These are phyloP conservation scores for Neurospora tetrasperma DNA, from an alignment of 495 filamentous ascomycete species.

Conservation along the genomic window DNA sequence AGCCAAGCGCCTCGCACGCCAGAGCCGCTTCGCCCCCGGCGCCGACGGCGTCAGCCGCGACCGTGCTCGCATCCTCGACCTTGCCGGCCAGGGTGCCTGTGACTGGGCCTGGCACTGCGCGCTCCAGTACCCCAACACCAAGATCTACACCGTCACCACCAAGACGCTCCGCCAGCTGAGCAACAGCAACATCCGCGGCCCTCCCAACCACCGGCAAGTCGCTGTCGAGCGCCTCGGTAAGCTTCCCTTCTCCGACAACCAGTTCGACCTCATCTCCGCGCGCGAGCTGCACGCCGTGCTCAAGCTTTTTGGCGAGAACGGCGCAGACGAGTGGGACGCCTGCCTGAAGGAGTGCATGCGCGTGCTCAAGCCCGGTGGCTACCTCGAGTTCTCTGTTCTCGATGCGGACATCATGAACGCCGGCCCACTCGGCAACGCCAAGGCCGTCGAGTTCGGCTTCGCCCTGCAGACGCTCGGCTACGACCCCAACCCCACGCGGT, in stretches of 20 bases:
- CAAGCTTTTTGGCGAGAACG: constrained; percentile 52
- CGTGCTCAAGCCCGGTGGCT: constrained; percentile 84
- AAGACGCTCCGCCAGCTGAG: constrained; percentile 52
- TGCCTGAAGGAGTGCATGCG: constrained; percentile 80
- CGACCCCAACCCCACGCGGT: constrained; percentile 71
- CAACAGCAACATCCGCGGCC: constrained; percentile 64
- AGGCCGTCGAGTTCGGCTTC: constrained; percentile 81
- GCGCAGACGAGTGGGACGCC: constrained; percentile 76
- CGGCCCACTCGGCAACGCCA: constrained; percentile 64
- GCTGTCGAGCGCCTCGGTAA: constrained; percentile 62
- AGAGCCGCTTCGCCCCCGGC: constrained; percentile 35
- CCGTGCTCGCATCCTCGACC: constrained; percentile 67
- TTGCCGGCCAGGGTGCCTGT: constrained; percentile 73
- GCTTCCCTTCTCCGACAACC: constrained; percentile 75
- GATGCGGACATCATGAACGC: constrained; percentile 83
- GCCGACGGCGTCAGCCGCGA: constrained; percentile 33
- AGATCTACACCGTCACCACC: constrained; percentile 75
- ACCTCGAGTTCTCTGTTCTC: constrained; percentile 79
- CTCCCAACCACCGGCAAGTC: constrained; percentile 75
- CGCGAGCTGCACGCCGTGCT: constrained; percentile 77
- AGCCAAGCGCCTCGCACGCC: constrained; percentile 44
- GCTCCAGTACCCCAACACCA: constrained; percentile 68
- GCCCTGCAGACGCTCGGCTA: constrained; percentile 79
- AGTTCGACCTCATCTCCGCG: constrained; percentile 88
- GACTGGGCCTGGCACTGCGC: constrained; percentile 97